These are phyloP conservation scores for Fennellomyces sp. DNA, from an alignment of 371 early-diverging fungal genomes.

Conservation along the genomic window DNA sequence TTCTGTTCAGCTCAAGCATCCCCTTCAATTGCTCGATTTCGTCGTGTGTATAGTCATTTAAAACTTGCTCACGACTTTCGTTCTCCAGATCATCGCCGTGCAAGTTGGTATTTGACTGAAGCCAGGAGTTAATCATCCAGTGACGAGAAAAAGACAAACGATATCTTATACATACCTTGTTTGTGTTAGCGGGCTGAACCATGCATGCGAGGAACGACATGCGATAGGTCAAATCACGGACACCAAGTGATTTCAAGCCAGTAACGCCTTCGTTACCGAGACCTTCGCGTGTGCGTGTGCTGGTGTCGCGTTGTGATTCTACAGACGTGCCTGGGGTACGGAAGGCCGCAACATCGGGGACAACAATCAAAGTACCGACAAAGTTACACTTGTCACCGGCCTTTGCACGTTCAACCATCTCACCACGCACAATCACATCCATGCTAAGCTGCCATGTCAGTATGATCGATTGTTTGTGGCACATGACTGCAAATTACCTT, in stretches of 20 bases:
- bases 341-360: slow-evolving; percentile 92
- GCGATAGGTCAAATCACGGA: slow-evolving; percentile 91
- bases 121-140: not conserved
- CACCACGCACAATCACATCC: slow-evolving; percentile 97
- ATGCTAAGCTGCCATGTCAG: slow-evolving; percentile 52
- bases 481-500: too few species aligned
- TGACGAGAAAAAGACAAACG: too few species aligned
- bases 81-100: slow-evolving; percentile 62
- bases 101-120: slow-evolving; percentile 42
- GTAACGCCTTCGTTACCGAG: slow-evolving; percentile 79
- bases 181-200: slow-evolving; percentile 67
- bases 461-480: too few species aligned
- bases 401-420: slow-evolving; percentile 95
- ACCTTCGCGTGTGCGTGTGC: slow-evolving; percentile 62
- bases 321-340: slow-evolving; percentile 67
- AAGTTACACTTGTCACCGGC: slow-evolving; percentile 96
- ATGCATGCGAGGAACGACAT: slow-evolving; percentile 90
- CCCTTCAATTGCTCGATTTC: slow-evolving; percentile 77
- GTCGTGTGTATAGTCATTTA: slow-evolving; percentile 65
- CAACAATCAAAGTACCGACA: slow-evolving; percentile 94
- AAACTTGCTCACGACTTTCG: slow-evolving; percentile 64
- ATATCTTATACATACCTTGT: slow-evolving; percentile 24
- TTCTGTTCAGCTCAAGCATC: slow-evolving; percentile 67
- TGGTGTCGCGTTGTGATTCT: slow-evolving; percentile 69
- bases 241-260: slow-evolving; percentile 89